phyloP scores from a whole-genome alignment of 2,329 filamentous ascomycete species.

The Lasiodiplodia theobromae region DNA sequence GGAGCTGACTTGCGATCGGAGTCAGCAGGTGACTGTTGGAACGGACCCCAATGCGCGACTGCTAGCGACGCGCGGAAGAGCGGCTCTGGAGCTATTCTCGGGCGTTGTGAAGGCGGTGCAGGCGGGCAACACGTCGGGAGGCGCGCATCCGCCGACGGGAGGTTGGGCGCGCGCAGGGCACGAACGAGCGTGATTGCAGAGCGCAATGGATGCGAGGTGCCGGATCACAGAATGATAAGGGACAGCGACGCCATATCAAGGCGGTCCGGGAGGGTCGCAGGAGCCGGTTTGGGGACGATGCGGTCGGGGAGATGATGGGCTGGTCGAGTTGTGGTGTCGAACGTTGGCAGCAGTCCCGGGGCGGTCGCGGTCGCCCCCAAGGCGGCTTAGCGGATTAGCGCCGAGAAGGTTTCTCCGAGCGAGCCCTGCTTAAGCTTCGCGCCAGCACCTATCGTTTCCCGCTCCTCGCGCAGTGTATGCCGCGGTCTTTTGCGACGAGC shows the following conservation, averaged over 20 bases:
- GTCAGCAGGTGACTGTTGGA: conserved; percentile 30
- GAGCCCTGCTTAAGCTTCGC: conserved; percentile 29
- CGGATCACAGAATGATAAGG: conserved; percentile 25
- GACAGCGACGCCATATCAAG: conserved; percentile 27
- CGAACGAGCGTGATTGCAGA: conserved; percentile 28
- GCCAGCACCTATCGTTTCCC: conserved; percentile 1
- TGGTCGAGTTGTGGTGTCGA: conserved; percentile 30
- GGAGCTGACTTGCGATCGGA: conserved; percentile 37
- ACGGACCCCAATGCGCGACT: conserved; percentile 27
- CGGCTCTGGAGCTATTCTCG: conserved; percentile 19
- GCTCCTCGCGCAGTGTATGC: neutral
- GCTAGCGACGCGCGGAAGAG: conserved; percentile 16
- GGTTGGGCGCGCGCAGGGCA: conserved; percentile 30
- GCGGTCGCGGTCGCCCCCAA: conserved; percentile 20
- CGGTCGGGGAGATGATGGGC: conserved; percentile 28
- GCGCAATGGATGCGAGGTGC: conserved; percentile 24
- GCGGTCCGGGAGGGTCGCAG: conserved; percentile 18
- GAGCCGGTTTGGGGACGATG: conserved; percentile 27
- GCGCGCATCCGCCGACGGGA: conserved; percentile 28
- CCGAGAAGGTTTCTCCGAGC: conserved; percentile 30
- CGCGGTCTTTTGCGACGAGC: neutral
- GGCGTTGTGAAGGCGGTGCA: neutral
- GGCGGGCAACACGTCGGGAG: conserved; percentile 12
- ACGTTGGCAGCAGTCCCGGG: conserved; percentile 19
- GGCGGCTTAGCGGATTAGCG: conserved; percentile 25